Evolutionary conservation across 2,329 filamentous ascomycete genomes (phyloP).

Genomic region (Cladosporium oxysporum): DNA sequence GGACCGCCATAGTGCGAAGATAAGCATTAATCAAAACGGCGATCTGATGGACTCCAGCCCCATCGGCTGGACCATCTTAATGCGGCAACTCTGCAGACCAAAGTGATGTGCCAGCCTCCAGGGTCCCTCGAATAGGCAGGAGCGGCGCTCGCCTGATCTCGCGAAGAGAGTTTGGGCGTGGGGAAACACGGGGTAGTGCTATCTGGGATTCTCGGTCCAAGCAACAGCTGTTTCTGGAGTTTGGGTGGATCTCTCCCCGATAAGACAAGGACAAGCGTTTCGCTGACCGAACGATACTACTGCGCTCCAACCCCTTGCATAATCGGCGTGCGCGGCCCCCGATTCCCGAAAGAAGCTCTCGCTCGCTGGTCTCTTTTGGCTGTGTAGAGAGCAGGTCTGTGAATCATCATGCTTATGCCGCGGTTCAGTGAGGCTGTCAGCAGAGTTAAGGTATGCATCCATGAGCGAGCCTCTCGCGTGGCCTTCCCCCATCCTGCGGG

Average conservation of each 20-base stretch:
- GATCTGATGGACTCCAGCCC: background rate
- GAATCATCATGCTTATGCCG: background rate
- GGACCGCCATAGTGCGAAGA: background rate
- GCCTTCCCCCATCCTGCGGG: background rate
- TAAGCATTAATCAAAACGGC: background rate
- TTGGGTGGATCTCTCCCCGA: background rate
- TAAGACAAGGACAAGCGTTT: slow-evolving; percentile 15
- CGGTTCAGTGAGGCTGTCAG: background rate
- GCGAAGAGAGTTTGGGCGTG: slow-evolving; percentile 8
- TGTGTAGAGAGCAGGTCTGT: background rate
- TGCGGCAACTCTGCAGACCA: slow-evolving; percentile 5
- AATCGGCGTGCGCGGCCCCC: background rate
- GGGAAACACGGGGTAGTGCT: slow-evolving; percentile 15
- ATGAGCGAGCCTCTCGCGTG: background rate
- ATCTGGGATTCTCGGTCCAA: background rate
- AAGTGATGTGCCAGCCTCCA: background rate
- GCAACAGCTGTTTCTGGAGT: background rate
- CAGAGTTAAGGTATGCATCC: slow-evolving; percentile 12
- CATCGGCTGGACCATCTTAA: slow-evolving; percentile 9
- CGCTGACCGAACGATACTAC: background rate
- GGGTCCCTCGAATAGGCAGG: background rate
- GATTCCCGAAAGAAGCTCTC: background rate
- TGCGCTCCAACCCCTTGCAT: background rate
- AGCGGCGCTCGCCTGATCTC: slow-evolving; percentile 11
- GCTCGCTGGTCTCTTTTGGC: background rate